These are phyloP conservation scores for Boletus tylopilopsis DNA, from an alignment of 768 basidiomycete species.

Conservation along the genomic window DNA sequence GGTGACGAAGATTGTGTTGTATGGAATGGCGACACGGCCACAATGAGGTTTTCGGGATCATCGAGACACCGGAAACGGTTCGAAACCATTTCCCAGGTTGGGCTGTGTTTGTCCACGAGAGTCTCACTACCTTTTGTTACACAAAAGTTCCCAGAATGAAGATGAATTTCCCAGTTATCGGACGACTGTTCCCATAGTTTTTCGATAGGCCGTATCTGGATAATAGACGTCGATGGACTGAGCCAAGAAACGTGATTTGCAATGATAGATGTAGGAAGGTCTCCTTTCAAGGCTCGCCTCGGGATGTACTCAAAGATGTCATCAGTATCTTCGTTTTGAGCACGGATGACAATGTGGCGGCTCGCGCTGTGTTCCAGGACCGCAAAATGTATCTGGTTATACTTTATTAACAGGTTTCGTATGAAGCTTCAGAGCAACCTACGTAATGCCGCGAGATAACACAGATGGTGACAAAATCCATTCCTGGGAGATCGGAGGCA, in stretches of 20 bases:
- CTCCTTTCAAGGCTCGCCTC: not conserved
- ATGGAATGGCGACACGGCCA: not conserved
- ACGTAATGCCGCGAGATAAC: not conserved
- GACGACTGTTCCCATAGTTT: not conserved
- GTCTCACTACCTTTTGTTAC: not conserved
- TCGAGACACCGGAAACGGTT: not conserved
- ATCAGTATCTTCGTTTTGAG: not conserved
- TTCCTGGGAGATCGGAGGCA: not conserved
- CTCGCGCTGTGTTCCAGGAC: too few relatives aligned
- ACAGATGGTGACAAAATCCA: not conserved
- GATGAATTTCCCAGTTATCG: not conserved
- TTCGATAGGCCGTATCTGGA: not conserved
- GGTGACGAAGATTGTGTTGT: not conserved
- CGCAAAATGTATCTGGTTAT: not conserved
- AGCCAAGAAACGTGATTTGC: not conserved
- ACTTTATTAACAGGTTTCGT: not conserved
- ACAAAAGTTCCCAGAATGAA: not conserved
- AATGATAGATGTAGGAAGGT: not conserved
- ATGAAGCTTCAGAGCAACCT: not conserved
- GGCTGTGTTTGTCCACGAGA: not conserved
- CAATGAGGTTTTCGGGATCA: not conserved
- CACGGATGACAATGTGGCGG: not conserved
- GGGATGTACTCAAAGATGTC: not conserved
- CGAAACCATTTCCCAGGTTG: not conserved
- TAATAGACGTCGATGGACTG: not conserved